Evolutionary conservation across 2,329 filamentous ascomycete genomes (phyloP), one percentile per base, ranked within the genome.

Genomic region (Nemania sp.): DNA sequence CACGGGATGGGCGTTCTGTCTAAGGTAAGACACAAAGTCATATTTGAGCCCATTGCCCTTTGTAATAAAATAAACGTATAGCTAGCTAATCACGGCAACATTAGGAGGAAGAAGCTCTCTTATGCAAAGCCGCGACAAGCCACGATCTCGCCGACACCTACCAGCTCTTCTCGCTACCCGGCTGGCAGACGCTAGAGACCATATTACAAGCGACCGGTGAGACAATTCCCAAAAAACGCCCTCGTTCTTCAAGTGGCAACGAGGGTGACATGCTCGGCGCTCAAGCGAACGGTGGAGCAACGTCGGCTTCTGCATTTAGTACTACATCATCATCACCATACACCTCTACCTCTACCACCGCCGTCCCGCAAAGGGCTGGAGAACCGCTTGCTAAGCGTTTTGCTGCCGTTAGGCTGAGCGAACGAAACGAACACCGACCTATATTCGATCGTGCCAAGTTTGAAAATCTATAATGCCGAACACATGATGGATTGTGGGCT

Each of bases 191-290:
- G 67, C 87, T 99, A 78, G 87, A 95, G 82, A 91, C 92, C 80
- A 97, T 99, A 80, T 88, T 98, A 83, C 90, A 96, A 90, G 92
- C 94, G 89, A 94, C 93, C 88, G 93, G 94, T 97, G 94, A 97
- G 92, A 91, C 91, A 89, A 89, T 91, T 88, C 90, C 90, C 82
- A 77, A 72, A 68, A 97, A 96, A 87, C 92, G 89, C 78, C 81
- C 79, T 78, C 83, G 82, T 77, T 79, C 80, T 73, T 76, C 78
- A 76, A 79, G 78, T 78, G 81, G 74, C 73, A 75, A 77, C 71
- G 75, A 73, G 73, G 74, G 43, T 47, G 56, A 43, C 61, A 65
- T 38, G 61, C 68, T 62, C 63, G 64, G 56, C 70, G 65, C 70
- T 72, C 75, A 72, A 73, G 70, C 68, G 70, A 68, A 72, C 62